These are phyloP conservation scores for Rhizopus microsporus DNA, from an alignment of 371 early-diverging fungal genomes.

Conservation along the genomic window DNA sequence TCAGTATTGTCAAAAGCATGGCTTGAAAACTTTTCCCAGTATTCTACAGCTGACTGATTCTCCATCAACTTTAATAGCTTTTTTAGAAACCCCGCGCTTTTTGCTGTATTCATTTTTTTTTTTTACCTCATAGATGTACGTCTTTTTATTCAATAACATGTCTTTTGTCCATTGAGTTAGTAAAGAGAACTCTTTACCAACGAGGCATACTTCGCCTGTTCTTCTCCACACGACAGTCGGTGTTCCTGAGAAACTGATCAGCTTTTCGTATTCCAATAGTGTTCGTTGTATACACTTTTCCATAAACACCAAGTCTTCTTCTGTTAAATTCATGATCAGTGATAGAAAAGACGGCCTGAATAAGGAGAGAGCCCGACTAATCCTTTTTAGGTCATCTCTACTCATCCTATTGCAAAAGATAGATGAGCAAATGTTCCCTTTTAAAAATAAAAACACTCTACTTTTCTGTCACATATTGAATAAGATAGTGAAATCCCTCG, in stretches of 20 bases:
- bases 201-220: constrained; percentile 89
- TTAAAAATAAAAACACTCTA: constrained; percentile 21
- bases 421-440: not conserved
- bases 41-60: constrained; percentile 84
- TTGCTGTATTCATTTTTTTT: not conserved
- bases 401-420: constrained; percentile 63
- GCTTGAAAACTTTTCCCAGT: constrained; percentile 90
- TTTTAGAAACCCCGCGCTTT: too few species aligned
- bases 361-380: constrained; percentile 81
- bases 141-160: constrained; percentile 72
- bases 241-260: constrained; percentile 86
- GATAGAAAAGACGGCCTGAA: constrained; percentile 94
- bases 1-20: constrained; percentile 91
- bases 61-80: constrained; percentile 78
- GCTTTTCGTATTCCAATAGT: constrained; percentile 59
- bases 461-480: constrained; percentile 76
- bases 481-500: constrained; percentile 86
- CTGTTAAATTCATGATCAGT: constrained; percentile 86
- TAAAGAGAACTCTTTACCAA: constrained; percentile 91
- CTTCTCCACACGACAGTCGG: constrained; percentile 95
- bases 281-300: constrained; percentile 93
- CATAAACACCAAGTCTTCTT: constrained; percentile 91
- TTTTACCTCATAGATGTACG: constrained; percentile 65
- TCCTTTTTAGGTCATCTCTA: constrained; percentile 82
- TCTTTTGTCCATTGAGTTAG: constrained; percentile 88